Percentiles rank a stretch among this genome's conserved stretches.
Evolutionary conservation across 257 asterid species (phyloP).

Genomic region (Fraxinus anomala): DNA sequence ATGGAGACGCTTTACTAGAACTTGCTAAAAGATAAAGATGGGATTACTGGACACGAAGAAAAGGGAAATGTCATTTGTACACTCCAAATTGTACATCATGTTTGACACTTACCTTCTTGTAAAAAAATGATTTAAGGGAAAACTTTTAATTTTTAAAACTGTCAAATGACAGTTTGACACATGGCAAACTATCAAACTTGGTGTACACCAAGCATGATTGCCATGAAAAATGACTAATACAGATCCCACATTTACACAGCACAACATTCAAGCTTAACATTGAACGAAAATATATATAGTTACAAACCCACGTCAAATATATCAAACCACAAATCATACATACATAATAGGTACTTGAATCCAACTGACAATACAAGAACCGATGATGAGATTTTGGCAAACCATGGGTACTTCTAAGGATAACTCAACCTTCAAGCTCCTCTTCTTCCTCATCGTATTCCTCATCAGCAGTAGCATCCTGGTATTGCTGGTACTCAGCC

Average conservation of each 20-base stretch:
- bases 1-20: neutral
- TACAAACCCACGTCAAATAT: constrained; percentile 28
- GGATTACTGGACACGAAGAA: neutral
- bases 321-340: constrained; percentile 10
- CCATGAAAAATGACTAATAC: neutral
- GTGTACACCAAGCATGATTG: too few relatives aligned
- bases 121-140: too few relatives aligned
- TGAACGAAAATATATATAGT: constrained; percentile 1
- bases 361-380: neutral
- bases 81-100: too few relatives aligned
- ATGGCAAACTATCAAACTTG: too few relatives aligned
- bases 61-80: neutral
- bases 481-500: constrained; percentile 56
- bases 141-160: too few relatives aligned
- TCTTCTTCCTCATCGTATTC: constrained; percentile 46
- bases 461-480: constrained; percentile 48
- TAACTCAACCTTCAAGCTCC: constrained; percentile 21
- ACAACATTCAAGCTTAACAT: constrained; percentile 21
- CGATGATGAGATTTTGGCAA: constrained; percentile 15
- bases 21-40: too few relatives aligned
- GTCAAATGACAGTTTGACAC: too few relatives aligned
- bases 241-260: constrained; percentile 5
- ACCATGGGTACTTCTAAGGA: neutral
- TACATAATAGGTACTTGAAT: constrained; percentile 11
- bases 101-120: too few relatives aligned